These are phyloP conservation scores for Blastobotrys arbuscula DNA, from an alignment of 1,139 yeast genomes.

Conservation along the genomic window DNA sequence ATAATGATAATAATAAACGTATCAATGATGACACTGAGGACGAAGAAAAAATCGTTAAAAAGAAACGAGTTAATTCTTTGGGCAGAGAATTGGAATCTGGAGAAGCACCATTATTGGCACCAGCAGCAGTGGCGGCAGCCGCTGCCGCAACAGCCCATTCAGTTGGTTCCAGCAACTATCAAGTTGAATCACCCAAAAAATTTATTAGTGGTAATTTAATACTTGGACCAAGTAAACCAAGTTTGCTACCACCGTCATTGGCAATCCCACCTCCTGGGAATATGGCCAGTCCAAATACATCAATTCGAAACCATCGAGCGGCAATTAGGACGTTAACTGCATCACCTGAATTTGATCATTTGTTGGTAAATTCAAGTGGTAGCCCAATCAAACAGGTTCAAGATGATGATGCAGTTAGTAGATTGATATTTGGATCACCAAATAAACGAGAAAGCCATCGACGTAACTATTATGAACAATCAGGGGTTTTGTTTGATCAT, in stretches of 20 bases:
- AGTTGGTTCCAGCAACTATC: neutral
- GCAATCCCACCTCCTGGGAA: slow-evolving; percentile 9
- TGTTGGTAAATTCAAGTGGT: slow-evolving; percentile 9
- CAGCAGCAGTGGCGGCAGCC: neutral
- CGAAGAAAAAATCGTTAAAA: neutral
- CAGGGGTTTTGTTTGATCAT: slow-evolving; percentile 9
- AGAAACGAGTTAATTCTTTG: slow-evolving; percentile 9
- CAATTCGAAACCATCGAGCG: slow-evolving; percentile 27
- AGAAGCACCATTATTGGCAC: slow-evolving; percentile 5
- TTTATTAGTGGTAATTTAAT: slow-evolving; percentile 15
- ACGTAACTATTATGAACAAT: slow-evolving; percentile 29
- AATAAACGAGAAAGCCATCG: slow-evolving; percentile 34
- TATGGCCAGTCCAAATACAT: slow-evolving; percentile 25
- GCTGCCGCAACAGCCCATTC: neutral
- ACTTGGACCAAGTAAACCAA: slow-evolving; percentile 18
- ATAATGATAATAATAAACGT: neutral
- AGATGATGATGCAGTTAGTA: slow-evolving; percentile 51
- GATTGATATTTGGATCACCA: slow-evolving; percentile 38
- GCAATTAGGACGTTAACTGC: slow-evolving; percentile 37
- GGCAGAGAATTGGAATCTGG: slow-evolving; percentile 9
- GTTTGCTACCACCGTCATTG: slow-evolving; percentile 14
- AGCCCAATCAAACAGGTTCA: slow-evolving; percentile 39
- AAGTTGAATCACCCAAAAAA: slow-evolving; percentile 13
- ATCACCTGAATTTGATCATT: slow-evolving; percentile 23
- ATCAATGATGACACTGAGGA: neutral